phyloP scores from a whole-genome alignment of 1,284 basidiomycete genomes.

The Coniferiporia weirii region DNA sequence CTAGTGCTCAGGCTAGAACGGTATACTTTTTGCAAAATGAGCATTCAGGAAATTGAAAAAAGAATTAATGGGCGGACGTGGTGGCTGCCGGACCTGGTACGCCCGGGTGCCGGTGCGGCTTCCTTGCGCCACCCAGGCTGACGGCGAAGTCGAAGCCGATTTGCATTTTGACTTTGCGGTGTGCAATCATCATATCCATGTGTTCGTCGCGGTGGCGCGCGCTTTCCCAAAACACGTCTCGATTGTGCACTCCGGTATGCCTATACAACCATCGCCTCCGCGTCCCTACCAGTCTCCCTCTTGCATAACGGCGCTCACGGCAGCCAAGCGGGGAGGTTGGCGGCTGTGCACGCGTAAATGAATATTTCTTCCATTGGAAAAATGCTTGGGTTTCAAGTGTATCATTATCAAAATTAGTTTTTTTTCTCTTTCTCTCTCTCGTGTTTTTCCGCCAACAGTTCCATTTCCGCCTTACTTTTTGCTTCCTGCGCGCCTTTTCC shows the following conservation, averaged over 20 bases:
- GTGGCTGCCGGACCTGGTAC: neutral
- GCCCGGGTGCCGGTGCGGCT: too few relatives aligned
- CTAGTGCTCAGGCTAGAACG: neutral
- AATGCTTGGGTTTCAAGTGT: constrained; percentile 12
- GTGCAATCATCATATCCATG: neutral
- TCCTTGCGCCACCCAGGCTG: constrained; percentile 4
- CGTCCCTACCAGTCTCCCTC: neutral
- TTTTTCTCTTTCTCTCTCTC: neutral
- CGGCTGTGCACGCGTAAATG: constrained; percentile 11
- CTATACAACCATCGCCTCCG: neutral
- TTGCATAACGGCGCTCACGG: neutral
- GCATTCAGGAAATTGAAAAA: neutral
- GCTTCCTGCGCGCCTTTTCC: constrained; percentile 13
- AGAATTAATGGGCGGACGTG: neutral
- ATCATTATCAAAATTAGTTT: constrained; percentile 14
- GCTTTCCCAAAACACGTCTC: neutral
- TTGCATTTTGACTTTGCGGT: constrained; percentile 17
- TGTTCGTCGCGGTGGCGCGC: constrained; percentile 4
- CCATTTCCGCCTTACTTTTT: constrained; percentile 17
- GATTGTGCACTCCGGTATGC: neutral
- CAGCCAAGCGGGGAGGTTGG: constrained; percentile 8
- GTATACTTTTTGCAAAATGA: neutral
- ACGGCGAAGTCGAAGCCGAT: constrained; percentile 7
- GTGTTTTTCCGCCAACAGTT: constrained; percentile 9
- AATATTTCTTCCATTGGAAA: constrained; percentile 15